Evolutionary conservation across 23 red algal genomes (phyloP).

Genomic region (Gracilaria domingensis): DNA sequence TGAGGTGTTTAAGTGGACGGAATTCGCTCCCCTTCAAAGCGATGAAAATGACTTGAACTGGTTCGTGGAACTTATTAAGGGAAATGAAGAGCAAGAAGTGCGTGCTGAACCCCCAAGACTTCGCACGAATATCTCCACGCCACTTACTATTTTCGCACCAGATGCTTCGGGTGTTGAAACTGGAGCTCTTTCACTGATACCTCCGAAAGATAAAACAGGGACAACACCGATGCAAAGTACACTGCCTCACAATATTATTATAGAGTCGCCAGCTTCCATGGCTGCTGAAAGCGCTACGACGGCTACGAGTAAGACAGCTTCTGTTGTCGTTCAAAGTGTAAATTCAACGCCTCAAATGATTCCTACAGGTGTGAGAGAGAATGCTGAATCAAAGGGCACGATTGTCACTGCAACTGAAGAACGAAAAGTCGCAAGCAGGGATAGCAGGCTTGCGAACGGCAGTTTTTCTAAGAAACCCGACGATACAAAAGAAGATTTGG

Average conservation of each 20-base stretch:
- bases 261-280: slow-evolving; percentile 12
- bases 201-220: not conserved
- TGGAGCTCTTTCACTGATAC: not conserved
- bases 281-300: not conserved
- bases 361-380: not conserved
- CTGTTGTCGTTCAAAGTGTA: slow-evolving; percentile 27
- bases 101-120: slow-evolving; percentile 23
- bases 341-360: slow-evolving; percentile 23
- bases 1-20: slow-evolving; percentile 52
- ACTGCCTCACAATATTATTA: not conserved
- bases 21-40: slow-evolving; percentile 2
- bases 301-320: slow-evolving; percentile 4
- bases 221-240: slow-evolving; percentile 4
- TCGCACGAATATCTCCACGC: slow-evolving; percentile 20
- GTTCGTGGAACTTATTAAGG: slow-evolving; percentile 38
- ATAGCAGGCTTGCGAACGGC: not conserved
- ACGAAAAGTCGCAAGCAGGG: not conserved
- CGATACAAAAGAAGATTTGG: not conserved
- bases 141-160: not conserved
- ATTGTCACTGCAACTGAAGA: not conserved
- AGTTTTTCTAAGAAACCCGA: not conserved
- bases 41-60: slow-evolving; percentile 35
- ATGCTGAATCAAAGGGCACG: not conserved
- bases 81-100: slow-evolving; percentile 28
- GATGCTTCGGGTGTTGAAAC: not conserved